Evolutionary conservation across 108 stramenopile genomes (phyloP), one percentile per base, ranked within the genome.

Genomic region (Chaetoceros muelleri): DNA sequence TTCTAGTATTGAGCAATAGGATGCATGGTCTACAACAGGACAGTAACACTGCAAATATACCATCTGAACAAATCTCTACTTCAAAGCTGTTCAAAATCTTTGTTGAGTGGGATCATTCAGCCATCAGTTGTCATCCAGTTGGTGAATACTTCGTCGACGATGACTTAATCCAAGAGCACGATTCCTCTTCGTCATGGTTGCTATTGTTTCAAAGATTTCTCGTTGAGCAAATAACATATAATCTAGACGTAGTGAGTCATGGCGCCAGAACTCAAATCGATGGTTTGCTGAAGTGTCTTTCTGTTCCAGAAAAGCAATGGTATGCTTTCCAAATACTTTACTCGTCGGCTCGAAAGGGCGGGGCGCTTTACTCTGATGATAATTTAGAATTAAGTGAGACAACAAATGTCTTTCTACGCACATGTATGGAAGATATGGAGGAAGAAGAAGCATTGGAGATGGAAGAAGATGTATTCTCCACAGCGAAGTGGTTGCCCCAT

Each of bases 381-480:
- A 25, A 55, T 50, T 54, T 54, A 23, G 61, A 62, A 18, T 59
- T 76, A 48, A 51, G 63, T 44, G 26, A 58, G 25, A 24, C 2
- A 24, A 74, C 69, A 20, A 57, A 69, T 20, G 21, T 34, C 18
- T 65, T 52, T 49, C 52, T 85, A 25, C 50, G 67, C 0, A 23
- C 24, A 8, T 91, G 90, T 85, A 67, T 62, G 13, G 28, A 67
- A 52, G 58, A 50, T 22, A 31, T 91, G 49, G 61, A 63, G 22
- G 59, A 66, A 7, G 81, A 87, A 47, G 90, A 87, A 73, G 71
- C 72, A 7, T 64, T 65, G 19, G 85, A 87, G 34, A 64, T 91
- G 16, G 78, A 83, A 68, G 78, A 79, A 1, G 85, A 91, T 58
- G 44, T 84, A 31, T 60, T 45, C 2, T 44, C 64, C 20, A 65